These are phyloP conservation scores for Globisporangium orthogonon DNA, from an alignment of 352 stramenopile species.

Conservation along the genomic window DNA sequence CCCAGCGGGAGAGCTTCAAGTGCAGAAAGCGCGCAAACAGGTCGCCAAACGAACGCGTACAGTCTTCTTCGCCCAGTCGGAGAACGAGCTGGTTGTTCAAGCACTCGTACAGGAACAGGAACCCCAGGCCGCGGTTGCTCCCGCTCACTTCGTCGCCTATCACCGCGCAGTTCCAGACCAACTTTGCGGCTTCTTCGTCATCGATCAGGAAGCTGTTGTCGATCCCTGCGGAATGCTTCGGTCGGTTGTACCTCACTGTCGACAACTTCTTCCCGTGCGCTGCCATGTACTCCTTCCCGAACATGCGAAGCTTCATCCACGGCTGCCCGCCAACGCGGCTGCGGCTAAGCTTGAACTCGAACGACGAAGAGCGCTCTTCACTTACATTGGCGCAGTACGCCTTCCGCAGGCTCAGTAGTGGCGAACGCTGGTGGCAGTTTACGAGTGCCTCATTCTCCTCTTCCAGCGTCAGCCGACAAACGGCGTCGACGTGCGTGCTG, in stretches of 20 bases:
- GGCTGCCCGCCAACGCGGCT: constrained; percentile 76
- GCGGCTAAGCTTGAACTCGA: constrained; percentile 62
- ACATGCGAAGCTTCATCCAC: constrained; percentile 81
- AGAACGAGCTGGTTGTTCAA: constrained; percentile 63
- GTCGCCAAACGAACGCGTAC: constrained; percentile 70
- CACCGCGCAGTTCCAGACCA: constrained; percentile 79
- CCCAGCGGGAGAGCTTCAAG: constrained; percentile 81
- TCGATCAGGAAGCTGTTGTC: constrained; percentile 67
- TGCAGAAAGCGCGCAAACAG: constrained; percentile 72
- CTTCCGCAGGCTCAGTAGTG: constrained; percentile 65
- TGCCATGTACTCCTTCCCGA: constrained; percentile 64
- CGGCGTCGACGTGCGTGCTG: constrained; percentile 88
- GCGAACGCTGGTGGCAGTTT: constrained; percentile 58
- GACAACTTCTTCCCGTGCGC: constrained; percentile 79
- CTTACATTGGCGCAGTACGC: constrained; percentile 51
- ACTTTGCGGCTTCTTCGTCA: constrained; percentile 70
- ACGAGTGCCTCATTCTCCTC: constrained; percentile 92
- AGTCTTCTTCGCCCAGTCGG: constrained; percentile 61
- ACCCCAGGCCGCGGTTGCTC: constrained; percentile 68
- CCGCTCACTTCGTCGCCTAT: constrained; percentile 82
- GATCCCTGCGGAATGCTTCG: constrained; percentile 44
- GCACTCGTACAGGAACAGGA: constrained; percentile 82
- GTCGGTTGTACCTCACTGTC: constrained; percentile 78
- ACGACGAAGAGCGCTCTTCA: constrained; percentile 13
- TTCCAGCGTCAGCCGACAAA: constrained; percentile 90